phyloP scores from a whole-genome alignment of 78 protist genomes.

The Dictyostelium citrinum region DNA sequence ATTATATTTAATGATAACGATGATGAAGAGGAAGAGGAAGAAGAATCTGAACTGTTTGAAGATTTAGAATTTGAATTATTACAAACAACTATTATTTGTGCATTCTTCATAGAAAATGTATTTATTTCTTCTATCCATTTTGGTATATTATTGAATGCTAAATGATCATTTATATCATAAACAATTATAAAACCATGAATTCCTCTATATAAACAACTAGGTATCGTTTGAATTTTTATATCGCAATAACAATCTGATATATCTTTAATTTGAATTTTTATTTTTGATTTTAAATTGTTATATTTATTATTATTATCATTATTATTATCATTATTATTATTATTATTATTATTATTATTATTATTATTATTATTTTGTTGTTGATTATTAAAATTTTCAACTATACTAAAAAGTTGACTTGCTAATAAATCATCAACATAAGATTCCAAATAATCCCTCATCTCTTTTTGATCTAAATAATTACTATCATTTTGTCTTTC shows the following conservation, averaged over 20 bases:
- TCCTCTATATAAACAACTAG: neutral
- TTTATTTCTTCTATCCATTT: neutral
- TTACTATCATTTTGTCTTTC: conserved; percentile 33
- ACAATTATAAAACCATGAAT: neutral
- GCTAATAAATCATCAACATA: conserved; percentile 10
- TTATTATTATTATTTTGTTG: neutral
- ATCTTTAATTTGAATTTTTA: neutral
- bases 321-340: neutral
- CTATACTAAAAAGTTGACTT: neutral
- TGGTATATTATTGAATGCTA: neutral
- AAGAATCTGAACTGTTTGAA: neutral
- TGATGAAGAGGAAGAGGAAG: neutral
- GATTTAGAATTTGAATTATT: neutral
- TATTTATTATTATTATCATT: neutral
- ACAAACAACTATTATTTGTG: neutral
- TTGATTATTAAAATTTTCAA: neutral
- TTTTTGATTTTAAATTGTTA: neutral
- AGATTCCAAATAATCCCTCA: conserved; percentile 19
- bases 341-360: neutral
- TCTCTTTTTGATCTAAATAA: conserved; percentile 27
- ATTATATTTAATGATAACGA: neutral
- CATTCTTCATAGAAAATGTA: neutral
- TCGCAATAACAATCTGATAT: neutral
- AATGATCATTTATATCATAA: neutral
- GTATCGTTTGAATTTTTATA: neutral